Evolutionary conservation across 2,329 filamentous ascomycete species (phyloP).

Genomic region (Colletotrichum sp.): DNA sequence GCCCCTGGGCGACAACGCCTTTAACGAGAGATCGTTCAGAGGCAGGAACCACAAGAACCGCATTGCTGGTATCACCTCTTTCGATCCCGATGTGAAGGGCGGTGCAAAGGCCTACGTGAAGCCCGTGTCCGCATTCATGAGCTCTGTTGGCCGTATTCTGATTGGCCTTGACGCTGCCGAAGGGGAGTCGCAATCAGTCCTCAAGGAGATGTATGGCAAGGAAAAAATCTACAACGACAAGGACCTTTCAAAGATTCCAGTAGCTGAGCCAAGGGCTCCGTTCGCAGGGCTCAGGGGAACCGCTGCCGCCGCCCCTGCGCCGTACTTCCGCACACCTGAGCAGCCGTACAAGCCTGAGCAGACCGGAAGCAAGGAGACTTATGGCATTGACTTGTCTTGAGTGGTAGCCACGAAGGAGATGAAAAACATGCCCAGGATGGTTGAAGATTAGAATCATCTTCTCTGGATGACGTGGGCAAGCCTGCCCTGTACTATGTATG

Average conservation of each 20-base stretch:
- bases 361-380: slow-evolving; percentile 20
- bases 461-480: background rate
- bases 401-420: background rate
- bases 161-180: slow-evolving; percentile 45
- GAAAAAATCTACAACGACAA: slow-evolving; percentile 33
- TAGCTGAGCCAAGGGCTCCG: background rate
- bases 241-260: slow-evolving; percentile 18
- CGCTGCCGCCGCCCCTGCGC: background rate
- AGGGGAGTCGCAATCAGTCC: slow-evolving; percentile 44
- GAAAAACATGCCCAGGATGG: background rate
- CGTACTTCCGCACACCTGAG: background rate
- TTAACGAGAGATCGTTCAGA: slow-evolving; percentile 33
- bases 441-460: background rate
- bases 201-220: slow-evolving; percentile 48
- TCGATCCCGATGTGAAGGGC: slow-evolving; percentile 53
- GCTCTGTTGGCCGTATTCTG: slow-evolving; percentile 54
- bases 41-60: slow-evolving; percentile 1
- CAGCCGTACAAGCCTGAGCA: background rate
- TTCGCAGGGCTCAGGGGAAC: background rate
- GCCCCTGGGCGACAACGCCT: slow-evolving; percentile 45
- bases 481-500: slow-evolving; percentile 13
- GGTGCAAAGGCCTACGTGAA: slow-evolving; percentile 60
- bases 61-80: slow-evolving; percentile 38
- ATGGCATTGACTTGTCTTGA: slow-evolving; percentile 35
- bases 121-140: slow-evolving; percentile 46